phyloP scores from a whole-genome alignment of 1,284 basidiomycete species.

The Anthracocystis walkeri region DNA sequence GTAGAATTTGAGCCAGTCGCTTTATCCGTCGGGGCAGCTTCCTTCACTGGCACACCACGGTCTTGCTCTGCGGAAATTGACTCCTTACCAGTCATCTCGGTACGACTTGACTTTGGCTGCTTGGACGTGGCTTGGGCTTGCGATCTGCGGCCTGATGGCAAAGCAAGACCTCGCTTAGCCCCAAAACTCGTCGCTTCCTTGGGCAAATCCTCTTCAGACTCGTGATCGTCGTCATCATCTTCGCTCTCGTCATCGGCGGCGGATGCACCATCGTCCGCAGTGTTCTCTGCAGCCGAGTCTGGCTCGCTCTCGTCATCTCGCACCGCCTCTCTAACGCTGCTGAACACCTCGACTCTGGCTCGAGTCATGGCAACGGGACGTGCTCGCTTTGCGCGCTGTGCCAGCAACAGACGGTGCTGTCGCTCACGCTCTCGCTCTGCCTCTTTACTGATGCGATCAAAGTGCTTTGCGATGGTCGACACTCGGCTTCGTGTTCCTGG shows the following conservation, averaged over 20 bases:
- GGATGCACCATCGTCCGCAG: slow-evolving; percentile 49
- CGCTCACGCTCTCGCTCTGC: slow-evolving; percentile 72
- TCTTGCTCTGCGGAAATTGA: neutral
- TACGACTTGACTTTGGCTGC: slow-evolving; percentile 8
- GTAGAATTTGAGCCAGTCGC: slow-evolving; percentile 68
- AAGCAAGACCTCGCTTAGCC: slow-evolving; percentile 10
- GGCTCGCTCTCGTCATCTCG: slow-evolving; percentile 76
- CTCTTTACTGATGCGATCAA: slow-evolving; percentile 72
- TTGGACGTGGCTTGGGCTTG: slow-evolving; percentile 10
- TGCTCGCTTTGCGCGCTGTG: slow-evolving; percentile 73
- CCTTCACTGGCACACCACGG: slow-evolving; percentile 20
- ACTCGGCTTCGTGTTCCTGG: slow-evolving; percentile 68
- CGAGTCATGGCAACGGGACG: slow-evolving; percentile 90
- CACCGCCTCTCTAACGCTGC: slow-evolving; percentile 91
- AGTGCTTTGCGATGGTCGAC: slow-evolving; percentile 73
- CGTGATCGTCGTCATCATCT: slow-evolving; percentile 43
- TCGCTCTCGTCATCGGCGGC: slow-evolving; percentile 56
- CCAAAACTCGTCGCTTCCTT: slow-evolving; percentile 22
- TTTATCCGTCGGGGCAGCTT: neutral
- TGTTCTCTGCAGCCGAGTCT: slow-evolving; percentile 37
- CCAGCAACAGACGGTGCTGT: slow-evolving; percentile 70
- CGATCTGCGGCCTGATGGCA: slow-evolving; percentile 7
- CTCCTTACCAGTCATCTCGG: slow-evolving; percentile 7
- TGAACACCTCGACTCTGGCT: slow-evolving; percentile 89
- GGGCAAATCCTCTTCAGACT: slow-evolving; percentile 42